Base-by-base conservation (phyloP, 2,329 filamentous ascomycete genomes). In the Paracoccidioides lutzii region DNA sequence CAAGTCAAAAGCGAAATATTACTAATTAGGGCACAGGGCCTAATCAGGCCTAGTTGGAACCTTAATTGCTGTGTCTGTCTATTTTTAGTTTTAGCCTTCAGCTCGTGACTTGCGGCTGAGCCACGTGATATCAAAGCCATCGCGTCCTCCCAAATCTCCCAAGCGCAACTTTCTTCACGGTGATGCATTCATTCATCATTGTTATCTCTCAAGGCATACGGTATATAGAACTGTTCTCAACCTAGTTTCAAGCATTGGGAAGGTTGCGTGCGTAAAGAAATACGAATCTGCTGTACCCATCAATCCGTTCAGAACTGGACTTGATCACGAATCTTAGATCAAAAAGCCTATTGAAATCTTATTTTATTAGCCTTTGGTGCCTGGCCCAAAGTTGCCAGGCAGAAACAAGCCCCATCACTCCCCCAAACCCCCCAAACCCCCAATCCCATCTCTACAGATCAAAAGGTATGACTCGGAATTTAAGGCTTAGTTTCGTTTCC, bases 61-160 rank as follows among this genome's bases (percentile, higher is more conserved):
- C 38, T 32, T 42, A 42, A 52, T 30, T 10, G 8, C 15, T 14
- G 2, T 12, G 1, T 3, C 37, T 33, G 7, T 33, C 49, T 52
- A 52, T 52, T 52, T 52, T 52, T 52, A 52, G 22, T 38, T 52
- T 52, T 52, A 52, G 38, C 15, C 49, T 44, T 37, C 33, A 37
- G 32, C 49, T 22, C 49, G 49, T 52, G 49, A 52, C 49, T 52
- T 52, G 49, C 22, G 49, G 49, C 49, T 52, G 49, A 52, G 3
- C 7, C 49, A 52, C 49, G 49, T 52, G 49, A 52, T 41, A 52
- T 42, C 37, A 41, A 35, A 51, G 15, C 5, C 35, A 28, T 9
- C 37, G 5, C 10, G 22, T 9, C 40, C 9, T 48, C n/a, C n/a
- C n/a, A n/a, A n/a, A n/a, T n/a, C n/a, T n/a, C n/a, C 3, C 5